phyloP scores from a whole-genome alignment of 257 asterid species.

The Knoxia roxburghii region DNA sequence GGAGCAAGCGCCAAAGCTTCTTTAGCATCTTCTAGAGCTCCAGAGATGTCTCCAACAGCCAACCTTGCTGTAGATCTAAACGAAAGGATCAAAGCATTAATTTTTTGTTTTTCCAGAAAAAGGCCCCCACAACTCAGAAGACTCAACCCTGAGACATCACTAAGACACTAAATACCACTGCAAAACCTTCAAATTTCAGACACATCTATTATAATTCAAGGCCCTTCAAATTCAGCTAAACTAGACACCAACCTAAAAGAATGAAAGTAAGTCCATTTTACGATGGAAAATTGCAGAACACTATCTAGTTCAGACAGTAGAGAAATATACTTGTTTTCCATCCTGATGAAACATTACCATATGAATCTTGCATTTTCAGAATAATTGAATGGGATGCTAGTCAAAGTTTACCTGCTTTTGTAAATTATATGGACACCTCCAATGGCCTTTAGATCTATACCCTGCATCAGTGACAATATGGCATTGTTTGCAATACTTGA shows the following conservation, averaged over 20 bases:
- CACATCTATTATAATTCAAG: neutral
- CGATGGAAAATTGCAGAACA: neutral
- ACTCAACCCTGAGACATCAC: neutral
- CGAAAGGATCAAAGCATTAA: conserved; percentile 3
- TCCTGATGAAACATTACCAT: neutral
- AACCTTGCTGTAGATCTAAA: conserved; percentile 64
- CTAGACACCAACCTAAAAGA: neutral
- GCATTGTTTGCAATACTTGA: neutral
- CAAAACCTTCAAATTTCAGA: neutral
- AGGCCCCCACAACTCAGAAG: neutral
- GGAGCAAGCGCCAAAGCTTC: conserved; percentile 62
- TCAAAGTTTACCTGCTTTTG: conserved; percentile 51
- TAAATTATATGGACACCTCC: conserved; percentile 63
- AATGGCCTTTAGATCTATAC: conserved; percentile 66
- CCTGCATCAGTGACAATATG: conserved; percentile 45
- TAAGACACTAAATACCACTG: neutral
- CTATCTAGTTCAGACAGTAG: neutral
- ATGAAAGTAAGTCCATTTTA: neutral
- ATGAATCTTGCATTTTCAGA: neutral
- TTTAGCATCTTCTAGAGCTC: conserved; percentile 74
- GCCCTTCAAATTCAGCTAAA: neutral
- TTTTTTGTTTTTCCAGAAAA: neutral
- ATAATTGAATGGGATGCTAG: neutral
- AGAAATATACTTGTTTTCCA: neutral
- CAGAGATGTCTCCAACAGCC: conserved; percentile 49